These are phyloP conservation scores for Punica granatum DNA, from an alignment of 345 rosid species.

Conservation along the genomic window DNA sequence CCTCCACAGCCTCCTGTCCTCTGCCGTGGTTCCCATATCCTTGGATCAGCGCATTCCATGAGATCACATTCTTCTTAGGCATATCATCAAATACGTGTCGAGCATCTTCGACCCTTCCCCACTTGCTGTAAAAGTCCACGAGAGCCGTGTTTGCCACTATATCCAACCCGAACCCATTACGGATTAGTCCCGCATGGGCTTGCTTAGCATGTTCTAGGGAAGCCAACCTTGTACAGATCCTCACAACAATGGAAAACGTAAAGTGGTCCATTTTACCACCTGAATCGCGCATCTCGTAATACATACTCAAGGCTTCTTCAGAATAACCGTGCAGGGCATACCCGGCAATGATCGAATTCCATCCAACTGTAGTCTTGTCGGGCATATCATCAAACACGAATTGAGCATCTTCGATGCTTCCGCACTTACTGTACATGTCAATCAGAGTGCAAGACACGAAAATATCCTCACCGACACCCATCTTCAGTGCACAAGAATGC, in stretches of 20 bases:
- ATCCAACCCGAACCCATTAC: slow-evolving; percentile 64
- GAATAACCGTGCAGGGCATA: slow-evolving; percentile 78
- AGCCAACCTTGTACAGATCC: slow-evolving; percentile 67
- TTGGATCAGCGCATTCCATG: slow-evolving; percentile 83
- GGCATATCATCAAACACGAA: slow-evolving; percentile 64
- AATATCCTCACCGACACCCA: slow-evolving; percentile 37
- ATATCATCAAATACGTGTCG: slow-evolving; percentile 53
- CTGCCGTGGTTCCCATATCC: slow-evolving; percentile 77
- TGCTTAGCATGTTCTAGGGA: slow-evolving; percentile 64
- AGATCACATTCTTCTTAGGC: slow-evolving; percentile 60
- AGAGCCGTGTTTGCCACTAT: slow-evolving; percentile 69
- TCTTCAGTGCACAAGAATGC: slow-evolving; percentile 55
- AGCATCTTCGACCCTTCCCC: slow-evolving; percentile 85
- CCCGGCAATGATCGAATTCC: slow-evolving; percentile 73
- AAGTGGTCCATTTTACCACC: slow-evolving; percentile 69
- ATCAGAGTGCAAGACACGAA: slow-evolving; percentile 72
- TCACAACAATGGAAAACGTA: slow-evolving; percentile 62
- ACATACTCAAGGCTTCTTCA: slow-evolving; percentile 68
- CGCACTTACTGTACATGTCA: slow-evolving; percentile 88
- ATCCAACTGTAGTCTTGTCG: slow-evolving; percentile 70
- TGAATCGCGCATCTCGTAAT: slow-evolving; percentile 59
- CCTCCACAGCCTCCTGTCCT: slow-evolving; percentile 58
- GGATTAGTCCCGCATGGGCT: slow-evolving; percentile 70
- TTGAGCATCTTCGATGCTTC: slow-evolving; percentile 70
- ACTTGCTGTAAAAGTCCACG: slow-evolving; percentile 90